phyloP scores from a whole-genome alignment of 1,284 basidiomycete genomes.

The Waitea zeae region DNA sequence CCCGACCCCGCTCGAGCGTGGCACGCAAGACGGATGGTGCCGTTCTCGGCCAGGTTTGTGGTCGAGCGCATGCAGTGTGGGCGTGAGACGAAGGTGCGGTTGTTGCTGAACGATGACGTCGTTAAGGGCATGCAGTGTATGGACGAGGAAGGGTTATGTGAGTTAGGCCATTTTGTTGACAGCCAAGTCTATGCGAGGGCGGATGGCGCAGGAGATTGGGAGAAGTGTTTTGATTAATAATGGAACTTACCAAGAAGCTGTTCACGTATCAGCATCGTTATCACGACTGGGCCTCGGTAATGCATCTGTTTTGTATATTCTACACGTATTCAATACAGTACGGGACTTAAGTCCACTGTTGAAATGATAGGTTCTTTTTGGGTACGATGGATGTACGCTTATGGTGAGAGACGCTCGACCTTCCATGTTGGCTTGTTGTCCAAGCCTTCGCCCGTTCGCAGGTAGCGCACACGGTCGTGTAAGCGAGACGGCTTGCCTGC shows the following conservation, averaged over 20 bases:
- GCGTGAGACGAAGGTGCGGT: conserved; percentile 28
- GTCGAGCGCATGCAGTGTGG: conserved; percentile 39
- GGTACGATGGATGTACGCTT: no score
- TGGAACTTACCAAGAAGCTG: no score
- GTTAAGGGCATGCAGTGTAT: conserved; percentile 48
- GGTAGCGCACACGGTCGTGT: conserved; percentile 79
- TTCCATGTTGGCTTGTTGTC: conserved; percentile 44
- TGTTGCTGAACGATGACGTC: conserved; percentile 50
- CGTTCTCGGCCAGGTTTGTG: conserved; percentile 47
- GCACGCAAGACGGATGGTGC: conserved; percentile 35
- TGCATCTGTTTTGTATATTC: no score
- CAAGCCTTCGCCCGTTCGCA: conserved; percentile 31
- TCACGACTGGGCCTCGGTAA: no score
- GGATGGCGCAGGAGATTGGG: conserved; percentile 51
- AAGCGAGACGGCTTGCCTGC: conserved; percentile 77
- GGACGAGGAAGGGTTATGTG: conserved; percentile 38
- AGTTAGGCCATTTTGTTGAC: conserved; percentile 44
- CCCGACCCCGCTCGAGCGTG: conserved; percentile 29
- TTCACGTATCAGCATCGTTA: no score
- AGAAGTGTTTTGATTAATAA: no score
- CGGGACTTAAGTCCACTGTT: no score
- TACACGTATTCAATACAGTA: no score
- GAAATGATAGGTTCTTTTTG: no score
- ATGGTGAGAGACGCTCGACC: conserved; percentile 63
- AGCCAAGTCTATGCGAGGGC: conserved; percentile 52